These are phyloP conservation scores for Aspergillus sp. DNA, from an alignment of 2,329 filamentous ascomycete genomes.

Conservation along the genomic window DNA sequence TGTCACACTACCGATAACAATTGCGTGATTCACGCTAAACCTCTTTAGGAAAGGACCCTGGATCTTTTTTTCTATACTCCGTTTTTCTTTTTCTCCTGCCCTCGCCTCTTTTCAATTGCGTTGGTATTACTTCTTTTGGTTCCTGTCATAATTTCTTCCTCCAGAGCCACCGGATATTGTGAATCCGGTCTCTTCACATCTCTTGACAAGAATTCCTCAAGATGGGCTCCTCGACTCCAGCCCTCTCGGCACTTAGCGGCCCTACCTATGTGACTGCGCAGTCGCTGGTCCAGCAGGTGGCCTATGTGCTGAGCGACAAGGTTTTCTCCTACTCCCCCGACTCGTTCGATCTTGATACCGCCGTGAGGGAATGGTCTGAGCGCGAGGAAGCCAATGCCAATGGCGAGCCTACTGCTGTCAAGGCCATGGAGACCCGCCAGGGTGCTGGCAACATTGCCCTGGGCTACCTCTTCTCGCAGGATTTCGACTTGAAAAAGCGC, in stretches of 20 bases:
- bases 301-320: slow-evolving; percentile 91
- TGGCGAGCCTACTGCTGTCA: slow-evolving; percentile 68
- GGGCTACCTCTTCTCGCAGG: slow-evolving; percentile 95
- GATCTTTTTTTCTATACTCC: slow-evolving; percentile 19
- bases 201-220: slow-evolving; percentile 19
- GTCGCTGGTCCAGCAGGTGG: slow-evolving; percentile 88
- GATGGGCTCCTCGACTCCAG: slow-evolving; percentile 31
- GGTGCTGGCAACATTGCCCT: slow-evolving; percentile 87
- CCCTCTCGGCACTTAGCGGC: slow-evolving; percentile 59
- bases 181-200: slow-evolving; percentile 8
- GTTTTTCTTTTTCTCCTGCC: slow-evolving; percentile 3
- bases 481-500: slow-evolving; percentile 86
- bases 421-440: slow-evolving; percentile 74
- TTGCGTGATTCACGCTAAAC: slow-evolving; percentile 29
- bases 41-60: slow-evolving; percentile 20
- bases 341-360: slow-evolving; percentile 81
- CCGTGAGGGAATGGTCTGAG: slow-evolving; percentile 67
- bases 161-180: slow-evolving; percentile 14
- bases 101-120: slow-evolving; percentile 5
- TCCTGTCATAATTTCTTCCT: slow-evolving; percentile 17
- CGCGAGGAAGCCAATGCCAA: slow-evolving; percentile 68
- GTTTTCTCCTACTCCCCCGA: slow-evolving; percentile 95
- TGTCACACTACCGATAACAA: slow-evolving; percentile 23
- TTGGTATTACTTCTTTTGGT: slow-evolving; percentile 7
- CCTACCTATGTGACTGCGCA: slow-evolving; percentile 91